Percentiles rank a stretch among this genome's conserved stretches.
phyloP scores from a whole-genome alignment of 2,329 filamentous ascomycete species.

The Microsporum canis region DNA sequence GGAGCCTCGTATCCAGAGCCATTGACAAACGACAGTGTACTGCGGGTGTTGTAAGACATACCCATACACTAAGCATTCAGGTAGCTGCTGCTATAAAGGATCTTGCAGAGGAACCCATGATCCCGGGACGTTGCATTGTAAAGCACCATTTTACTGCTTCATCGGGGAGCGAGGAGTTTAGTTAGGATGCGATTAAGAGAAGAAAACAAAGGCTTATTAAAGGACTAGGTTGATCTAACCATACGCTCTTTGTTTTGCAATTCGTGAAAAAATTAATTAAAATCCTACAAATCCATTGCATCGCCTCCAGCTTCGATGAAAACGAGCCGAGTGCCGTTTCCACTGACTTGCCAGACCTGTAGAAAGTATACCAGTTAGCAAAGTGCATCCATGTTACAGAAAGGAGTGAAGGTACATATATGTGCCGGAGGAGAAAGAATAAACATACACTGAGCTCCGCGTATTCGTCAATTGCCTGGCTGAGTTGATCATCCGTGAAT shows the following conservation, averaged over 20 bases:
- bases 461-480: slow-evolving; percentile 79
- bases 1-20: not conserved
- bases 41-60: not conserved
- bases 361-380: not conserved
- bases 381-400: not conserved
- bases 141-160: not conserved
- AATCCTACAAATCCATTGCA: slow-evolving; percentile 38
- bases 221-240: slow-evolving; percentile 1
- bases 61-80: not conserved
- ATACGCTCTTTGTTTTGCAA: not conserved
- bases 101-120: not conserved
- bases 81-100: not conserved
- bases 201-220: not conserved
- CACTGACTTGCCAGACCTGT: slow-evolving; percentile 68
- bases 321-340: slow-evolving; percentile 57
- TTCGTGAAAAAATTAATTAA: not conserved
- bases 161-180: not conserved
- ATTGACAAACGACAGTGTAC: not conserved
- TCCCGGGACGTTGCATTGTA: not conserved
- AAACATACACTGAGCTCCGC: slow-evolving; percentile 72
- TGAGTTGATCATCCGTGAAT: slow-evolving; percentile 89
- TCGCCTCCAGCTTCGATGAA: slow-evolving; percentile 52
- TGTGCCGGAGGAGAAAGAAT: slow-evolving; percentile 6
- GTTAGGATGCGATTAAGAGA: not conserved
- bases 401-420: not conserved